These are phyloP conservation scores for Terfezia boudieri DNA, from an alignment of 495 filamentous ascomycete species.

Conservation along the genomic window DNA sequence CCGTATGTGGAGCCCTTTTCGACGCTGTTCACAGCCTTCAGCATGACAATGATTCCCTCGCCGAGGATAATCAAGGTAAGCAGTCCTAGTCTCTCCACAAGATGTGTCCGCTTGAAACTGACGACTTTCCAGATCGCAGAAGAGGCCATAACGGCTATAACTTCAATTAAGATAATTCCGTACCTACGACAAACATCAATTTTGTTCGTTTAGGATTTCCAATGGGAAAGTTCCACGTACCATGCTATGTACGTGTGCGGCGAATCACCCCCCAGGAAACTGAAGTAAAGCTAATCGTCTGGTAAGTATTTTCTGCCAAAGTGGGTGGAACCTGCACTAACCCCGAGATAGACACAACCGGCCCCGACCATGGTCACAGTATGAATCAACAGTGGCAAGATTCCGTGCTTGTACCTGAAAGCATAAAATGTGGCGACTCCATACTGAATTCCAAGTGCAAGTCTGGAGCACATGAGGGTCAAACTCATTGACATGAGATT, in stretches of 20 bases:
- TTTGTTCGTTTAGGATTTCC: too few relatives aligned
- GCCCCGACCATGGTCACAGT: too few relatives aligned
- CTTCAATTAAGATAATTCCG: too few relatives aligned
- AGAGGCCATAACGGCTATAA: constrained; percentile 26
- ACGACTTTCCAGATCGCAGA: constrained; percentile 33
- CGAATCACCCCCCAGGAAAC: too few relatives aligned
- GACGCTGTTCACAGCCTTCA: constrained; percentile 33
- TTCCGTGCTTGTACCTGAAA: constrained; percentile 19
- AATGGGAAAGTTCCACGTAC: too few relatives aligned
- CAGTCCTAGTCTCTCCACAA: constrained; percentile 42
- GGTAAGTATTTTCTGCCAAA: too few relatives aligned
- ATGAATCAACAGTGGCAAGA: constrained; percentile 17
- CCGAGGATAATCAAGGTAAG: constrained; percentile 49
- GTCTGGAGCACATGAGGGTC: constrained; percentile 36
- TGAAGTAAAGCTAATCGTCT: too few relatives aligned
- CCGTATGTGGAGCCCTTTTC: constrained; percentile 3
- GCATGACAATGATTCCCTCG: constrained; percentile 36
- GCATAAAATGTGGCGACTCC: constrained; percentile 27
- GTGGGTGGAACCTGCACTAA: too few relatives aligned
- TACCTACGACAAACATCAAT: too few relatives aligned
- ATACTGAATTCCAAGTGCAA: constrained; percentile 37
- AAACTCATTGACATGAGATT: constrained; percentile 29
- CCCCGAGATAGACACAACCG: too few relatives aligned
- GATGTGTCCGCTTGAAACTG: constrained; percentile 41
- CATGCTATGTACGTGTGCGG: too few relatives aligned